These are phyloP conservation scores for Sugiyamaella chiloensis DNA, from an alignment of 805 yeast genomes.

Conservation along the genomic window DNA sequence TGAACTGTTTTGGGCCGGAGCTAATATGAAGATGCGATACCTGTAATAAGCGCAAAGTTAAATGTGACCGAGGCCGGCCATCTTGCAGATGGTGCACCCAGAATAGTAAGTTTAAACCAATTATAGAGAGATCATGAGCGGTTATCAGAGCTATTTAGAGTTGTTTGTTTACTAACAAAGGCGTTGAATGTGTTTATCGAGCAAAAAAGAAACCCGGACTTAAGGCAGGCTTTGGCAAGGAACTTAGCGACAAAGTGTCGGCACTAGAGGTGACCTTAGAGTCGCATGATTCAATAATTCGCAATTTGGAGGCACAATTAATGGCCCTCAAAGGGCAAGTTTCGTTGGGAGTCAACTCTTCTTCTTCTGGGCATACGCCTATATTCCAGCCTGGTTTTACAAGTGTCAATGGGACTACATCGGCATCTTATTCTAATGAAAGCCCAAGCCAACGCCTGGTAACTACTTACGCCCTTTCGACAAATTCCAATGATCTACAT, in stretches of 20 bases:
- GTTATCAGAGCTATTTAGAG: too few relatives aligned
- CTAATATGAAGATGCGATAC: conserved; percentile 18
- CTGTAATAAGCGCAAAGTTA: conserved; percentile 26
- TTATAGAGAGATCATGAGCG: neutral
- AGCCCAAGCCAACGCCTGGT: neutral
- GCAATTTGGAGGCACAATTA: conserved; percentile 1
- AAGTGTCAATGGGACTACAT: neutral
- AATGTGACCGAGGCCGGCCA: conserved; percentile 24
- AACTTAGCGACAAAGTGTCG: conserved; percentile 18
- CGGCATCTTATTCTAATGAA: neutral
- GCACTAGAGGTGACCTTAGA: neutral
- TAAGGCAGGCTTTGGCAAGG: conserved; percentile 27
- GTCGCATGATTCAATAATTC: neutral
- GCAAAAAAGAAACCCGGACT: conserved; percentile 28
- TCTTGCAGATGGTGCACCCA: conserved; percentile 24
- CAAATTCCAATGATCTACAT: neutral
- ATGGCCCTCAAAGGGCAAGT: neutral
- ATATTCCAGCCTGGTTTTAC: too few relatives aligned
- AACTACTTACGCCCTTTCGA: neutral
- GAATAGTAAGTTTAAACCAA: conserved; percentile 17
- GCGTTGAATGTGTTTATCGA: conserved; percentile 22
- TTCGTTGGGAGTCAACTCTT: neutral
- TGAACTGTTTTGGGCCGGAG: neutral
- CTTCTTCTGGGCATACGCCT: too few relatives aligned
- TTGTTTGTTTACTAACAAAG: conserved; percentile 14